Evolutionary conservation across 2,329 filamentous ascomycete species (phyloP), one percentile per base, ranked within the genome.

Genomic region (Aspergillus persii): DNA sequence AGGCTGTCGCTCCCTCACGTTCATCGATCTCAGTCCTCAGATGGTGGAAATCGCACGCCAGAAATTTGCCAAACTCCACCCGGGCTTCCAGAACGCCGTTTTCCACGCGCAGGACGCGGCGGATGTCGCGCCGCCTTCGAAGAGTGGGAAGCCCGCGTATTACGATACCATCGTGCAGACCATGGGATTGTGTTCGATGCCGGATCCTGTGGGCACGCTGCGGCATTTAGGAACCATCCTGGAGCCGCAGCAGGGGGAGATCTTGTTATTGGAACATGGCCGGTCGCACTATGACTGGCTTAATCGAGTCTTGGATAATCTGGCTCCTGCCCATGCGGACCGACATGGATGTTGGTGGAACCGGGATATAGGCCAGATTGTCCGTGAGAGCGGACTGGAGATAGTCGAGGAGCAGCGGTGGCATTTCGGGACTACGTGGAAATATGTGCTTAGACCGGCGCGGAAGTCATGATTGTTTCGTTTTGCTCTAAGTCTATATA

Each of bases 331-430:
- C 44, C 80, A 82, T 69, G 80, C 80, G 36, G 71, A 80, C 62
- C 71, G 75, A n/a, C 79, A 81, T 70, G 80, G 80, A 15, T 83
- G 80, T 66, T 83, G 80, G 80, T 81, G 77, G 75, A 83, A 83
- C 68, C 74, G 79, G 44, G 80, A 83, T 72, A 80, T 83, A 50
- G 79, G 77, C 36, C 69, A 73, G 56, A 77, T 82, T 62, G 74
- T 82, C n/a, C 64, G 69, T 55, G 70, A 79, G 58, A 81, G 79
- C 64, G 80, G 79, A 30, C 64, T 82, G 63, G 76, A 79, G 64
- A 68, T 82, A 54, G 77, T 81, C 48, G 77, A 79, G 65, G 73
- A 76, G 62, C 75, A 76, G 61, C 68, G 80, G 47, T 79, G 73
- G 70, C 77, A 81, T 71, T 72, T 81, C 65, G 80, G 80, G 33